Evolutionary conservation across 1,284 basidiomycete species (phyloP).

Genomic region (Gomphus bonarii): DNA sequence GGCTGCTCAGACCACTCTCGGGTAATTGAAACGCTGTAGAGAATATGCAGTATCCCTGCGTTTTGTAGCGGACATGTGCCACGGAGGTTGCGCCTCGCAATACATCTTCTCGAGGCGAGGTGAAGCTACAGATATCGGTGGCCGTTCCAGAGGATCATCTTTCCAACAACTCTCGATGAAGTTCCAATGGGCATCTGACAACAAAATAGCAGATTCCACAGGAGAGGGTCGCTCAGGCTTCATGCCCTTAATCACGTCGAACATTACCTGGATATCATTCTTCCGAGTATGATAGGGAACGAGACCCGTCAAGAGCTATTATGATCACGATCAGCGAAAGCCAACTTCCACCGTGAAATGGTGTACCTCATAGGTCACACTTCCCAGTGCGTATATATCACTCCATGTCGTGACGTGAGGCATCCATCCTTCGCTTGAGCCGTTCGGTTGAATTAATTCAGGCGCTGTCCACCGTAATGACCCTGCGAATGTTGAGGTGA

Average conservation of each 20-base stretch:
- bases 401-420: conserved; percentile 21
- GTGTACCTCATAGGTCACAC: conserved; percentile 30
- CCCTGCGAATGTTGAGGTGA: conserved; percentile 25
- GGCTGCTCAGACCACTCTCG: too few relatives aligned
- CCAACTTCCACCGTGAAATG: background rate
- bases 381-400: conserved; percentile 33
- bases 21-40: too few relatives aligned
- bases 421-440: conserved; percentile 9
- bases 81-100: background rate
- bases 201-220: conserved; percentile 21
- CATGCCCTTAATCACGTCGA: conserved; percentile 29
- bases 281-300: conserved; percentile 17
- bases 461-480: conserved; percentile 29
- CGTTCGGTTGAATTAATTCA: conserved; percentile 14
- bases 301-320: conserved; percentile 27
- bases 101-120: background rate
- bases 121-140: background rate
- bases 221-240: conserved; percentile 27
- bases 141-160: conserved; percentile 14
- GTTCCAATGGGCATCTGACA: conserved; percentile 30
- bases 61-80: background rate
- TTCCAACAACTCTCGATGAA: conserved; percentile 31
- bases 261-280: conserved; percentile 31
- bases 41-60: background rate
- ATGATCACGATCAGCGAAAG: conserved; percentile 25